These are phyloP conservation scores for Neonectria hederae DNA, from an alignment of 2,329 filamentous ascomycete genomes.

Conservation along the genomic window DNA sequence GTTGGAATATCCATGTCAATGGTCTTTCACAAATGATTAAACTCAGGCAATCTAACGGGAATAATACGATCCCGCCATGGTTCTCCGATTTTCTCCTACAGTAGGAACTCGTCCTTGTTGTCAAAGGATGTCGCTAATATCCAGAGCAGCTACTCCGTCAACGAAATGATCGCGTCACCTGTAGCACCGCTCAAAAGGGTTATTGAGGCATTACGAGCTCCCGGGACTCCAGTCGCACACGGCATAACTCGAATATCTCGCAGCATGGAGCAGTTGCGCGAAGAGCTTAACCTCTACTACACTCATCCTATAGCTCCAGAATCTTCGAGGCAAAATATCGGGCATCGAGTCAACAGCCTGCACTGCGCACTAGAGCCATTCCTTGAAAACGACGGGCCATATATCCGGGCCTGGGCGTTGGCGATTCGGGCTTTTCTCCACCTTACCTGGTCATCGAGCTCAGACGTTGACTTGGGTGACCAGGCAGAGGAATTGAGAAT, in stretches of 20 bases:
- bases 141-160: conserved; percentile 25
- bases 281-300: conserved; percentile 6
- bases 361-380: conserved; percentile 19
- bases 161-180: conserved; percentile 7
- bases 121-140: neutral
- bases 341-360: conserved; percentile 10
- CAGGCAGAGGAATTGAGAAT: conserved; percentile 20
- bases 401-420: conserved; percentile 23
- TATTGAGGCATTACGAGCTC: conserved; percentile 24
- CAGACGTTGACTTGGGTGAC: neutral
- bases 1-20: conserved; percentile 24
- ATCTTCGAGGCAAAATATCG: neutral
- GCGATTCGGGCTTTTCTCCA: conserved; percentile 25
- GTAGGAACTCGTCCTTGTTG: neutral
- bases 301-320: fast-evolving
- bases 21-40: conserved; percentile 31
- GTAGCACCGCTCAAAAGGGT: conserved; percentile 22
- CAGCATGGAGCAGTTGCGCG: neutral
- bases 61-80: conserved; percentile 17
- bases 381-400: conserved; percentile 11
- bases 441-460: conserved; percentile 19
- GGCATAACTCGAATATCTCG: conserved; percentile 15
- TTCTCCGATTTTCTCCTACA: conserved; percentile 26
- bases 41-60: conserved; percentile 11
- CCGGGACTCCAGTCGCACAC: neutral